These are phyloP conservation scores for Phallus indusiatus DNA, from an alignment of 768 basidiomycete genomes.

Conservation along the genomic window DNA sequence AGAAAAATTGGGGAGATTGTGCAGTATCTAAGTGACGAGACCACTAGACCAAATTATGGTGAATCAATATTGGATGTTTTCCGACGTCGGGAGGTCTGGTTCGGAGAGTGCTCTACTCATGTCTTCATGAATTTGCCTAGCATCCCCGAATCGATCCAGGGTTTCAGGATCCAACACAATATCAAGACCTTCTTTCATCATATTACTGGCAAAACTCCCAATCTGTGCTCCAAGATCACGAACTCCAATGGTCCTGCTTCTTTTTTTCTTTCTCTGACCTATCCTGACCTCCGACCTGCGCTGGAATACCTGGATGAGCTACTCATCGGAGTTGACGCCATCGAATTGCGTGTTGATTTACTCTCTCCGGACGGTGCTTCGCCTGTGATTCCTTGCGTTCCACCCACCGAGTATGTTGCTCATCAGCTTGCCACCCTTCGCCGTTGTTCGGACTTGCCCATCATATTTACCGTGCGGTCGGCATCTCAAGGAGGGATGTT, in stretches of 20 bases:
- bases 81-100: conserved; percentile 79
- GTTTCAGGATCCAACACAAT: conserved; percentile 18
- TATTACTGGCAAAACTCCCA: conserved; percentile 63
- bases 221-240: conserved; percentile 46
- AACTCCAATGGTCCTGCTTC: conserved; percentile 45
- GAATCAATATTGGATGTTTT: conserved; percentile 83
- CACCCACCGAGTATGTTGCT: conserved; percentile 63
- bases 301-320: conserved; percentile 62
- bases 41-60: conserved; percentile 77
- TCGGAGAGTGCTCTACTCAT: conserved; percentile 67
- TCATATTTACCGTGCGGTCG: conserved; percentile 88
- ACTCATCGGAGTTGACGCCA: conserved; percentile 76
- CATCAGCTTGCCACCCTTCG: conserved; percentile 75
- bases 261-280: conserved; percentile 89
- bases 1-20: conserved; percentile 77
- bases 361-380: conserved; percentile 40
- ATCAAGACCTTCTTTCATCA: conserved; percentile 79
- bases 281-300: conserved; percentile 73
- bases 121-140: conserved; percentile 74
- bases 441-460: conserved; percentile 67
- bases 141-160: conserved; percentile 9
- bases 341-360: conserved; percentile 92
- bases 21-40: conserved; percentile 67
- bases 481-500: conserved; percentile 85
- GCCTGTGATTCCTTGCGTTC: conserved; percentile 42